Percentiles rank a stretch among this genome's conserved stretches.
Evolutionary conservation across 2,329 filamentous ascomycete species (phyloP).

Genomic region (Coniochaeta sp.): DNA sequence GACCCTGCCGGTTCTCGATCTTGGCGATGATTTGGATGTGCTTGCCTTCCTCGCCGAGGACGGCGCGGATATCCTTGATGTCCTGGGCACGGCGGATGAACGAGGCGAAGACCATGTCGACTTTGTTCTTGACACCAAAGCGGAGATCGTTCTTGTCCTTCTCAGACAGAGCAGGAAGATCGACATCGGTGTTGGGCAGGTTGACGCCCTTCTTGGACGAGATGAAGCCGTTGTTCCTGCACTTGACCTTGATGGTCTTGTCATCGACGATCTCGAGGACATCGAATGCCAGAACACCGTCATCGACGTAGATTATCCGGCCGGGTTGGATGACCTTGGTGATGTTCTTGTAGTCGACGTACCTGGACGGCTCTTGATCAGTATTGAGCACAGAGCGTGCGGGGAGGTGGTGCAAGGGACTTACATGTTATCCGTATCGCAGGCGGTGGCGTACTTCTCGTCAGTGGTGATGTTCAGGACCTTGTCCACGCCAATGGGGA

Average conservation of each 20-base stretch:
- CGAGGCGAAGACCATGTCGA: slow-evolving; percentile 96
- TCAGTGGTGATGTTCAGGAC: slow-evolving; percentile 96
- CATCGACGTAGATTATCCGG: slow-evolving; percentile 95
- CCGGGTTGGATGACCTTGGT: slow-evolving; percentile 92
- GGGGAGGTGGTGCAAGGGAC: slow-evolving; percentile 19
- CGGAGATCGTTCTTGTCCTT: slow-evolving; percentile 93
- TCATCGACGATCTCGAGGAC: slow-evolving; percentile 83
- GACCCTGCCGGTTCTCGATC: slow-evolving; percentile 99
- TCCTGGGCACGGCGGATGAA: slow-evolving; percentile 95
- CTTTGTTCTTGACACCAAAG: slow-evolving; percentile 97
- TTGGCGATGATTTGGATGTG: slow-evolving; percentile 99
- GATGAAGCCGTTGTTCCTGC: slow-evolving; percentile 97
- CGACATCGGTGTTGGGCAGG: slow-evolving; percentile 96
- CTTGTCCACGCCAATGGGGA: slow-evolving; percentile 74
- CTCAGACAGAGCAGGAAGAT: slow-evolving; percentile 93
- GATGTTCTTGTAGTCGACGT: slow-evolving; percentile 99
- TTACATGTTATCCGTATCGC: slow-evolving; percentile 90
- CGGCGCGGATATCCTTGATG: slow-evolving; percentile 84
- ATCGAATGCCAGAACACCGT: slow-evolving; percentile 94
- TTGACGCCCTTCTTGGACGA: slow-evolving; percentile 99
- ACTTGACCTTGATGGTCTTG: slow-evolving; percentile 78
- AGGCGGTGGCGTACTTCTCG: slow-evolving; percentile 77
- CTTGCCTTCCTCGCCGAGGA: slow-evolving; percentile 85
- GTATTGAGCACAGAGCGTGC: not conserved
- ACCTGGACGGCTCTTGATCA: slow-evolving; percentile 44